A percentile compares a stretch with the other conserved stretches of the same genome.
Evolutionary conservation across 2,329 filamentous ascomycete species (phyloP).

Genomic region (Xylaria sp.): DNA sequence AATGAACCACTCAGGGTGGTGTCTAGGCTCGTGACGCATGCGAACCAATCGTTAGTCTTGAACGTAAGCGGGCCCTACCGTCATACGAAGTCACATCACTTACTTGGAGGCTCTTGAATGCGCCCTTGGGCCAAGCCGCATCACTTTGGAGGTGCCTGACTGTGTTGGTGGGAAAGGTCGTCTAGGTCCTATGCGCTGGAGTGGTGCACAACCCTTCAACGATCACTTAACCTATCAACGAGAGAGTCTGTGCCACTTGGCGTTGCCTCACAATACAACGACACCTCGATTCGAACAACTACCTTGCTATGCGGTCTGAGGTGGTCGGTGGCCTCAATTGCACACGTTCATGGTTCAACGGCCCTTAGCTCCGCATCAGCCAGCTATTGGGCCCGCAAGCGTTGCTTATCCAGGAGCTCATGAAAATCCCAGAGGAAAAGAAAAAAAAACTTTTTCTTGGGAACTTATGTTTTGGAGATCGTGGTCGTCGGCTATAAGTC

Average conservation of each 20-base stretch:
- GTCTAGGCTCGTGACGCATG: slow-evolving; percentile 36
- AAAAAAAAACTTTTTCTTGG: slow-evolving; percentile 17
- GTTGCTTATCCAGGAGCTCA: slow-evolving; percentile 5
- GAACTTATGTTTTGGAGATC: slow-evolving; percentile 18
- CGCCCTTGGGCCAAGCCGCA: slow-evolving; percentile 21
- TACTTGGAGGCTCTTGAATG: slow-evolving; percentile 35
- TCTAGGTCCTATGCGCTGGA: slow-evolving; percentile 14
- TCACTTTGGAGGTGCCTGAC: slow-evolving; percentile 23
- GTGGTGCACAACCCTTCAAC: slow-evolving; percentile 15
- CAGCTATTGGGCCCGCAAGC: slow-evolving; percentile 15
- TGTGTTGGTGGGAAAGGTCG: slow-evolving; percentile 21
- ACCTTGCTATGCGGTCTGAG: slow-evolving; percentile 17
- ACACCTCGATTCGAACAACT: slow-evolving; percentile 26
- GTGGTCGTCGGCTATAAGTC: slow-evolving; percentile 22
- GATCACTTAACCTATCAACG: slow-evolving; percentile 25
- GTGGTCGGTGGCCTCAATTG: slow-evolving; percentile 28
- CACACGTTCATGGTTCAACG: slow-evolving; percentile 32
- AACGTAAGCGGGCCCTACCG: slow-evolving; percentile 31
- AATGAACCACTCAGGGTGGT: slow-evolving; percentile 31
- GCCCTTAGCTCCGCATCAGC: slow-evolving; percentile 29
- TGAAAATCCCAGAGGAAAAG: slow-evolving; percentile 15
- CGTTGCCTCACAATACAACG: slow-evolving; percentile 19
- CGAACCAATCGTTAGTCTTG: slow-evolving; percentile 31
- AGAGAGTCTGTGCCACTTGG: slow-evolving; percentile 25
- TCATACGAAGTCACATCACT: slow-evolving; percentile 36